Evolutionary conservation across 306 rosid species (phyloP).

Genomic region (Astragalus glycyphyllos): DNA sequence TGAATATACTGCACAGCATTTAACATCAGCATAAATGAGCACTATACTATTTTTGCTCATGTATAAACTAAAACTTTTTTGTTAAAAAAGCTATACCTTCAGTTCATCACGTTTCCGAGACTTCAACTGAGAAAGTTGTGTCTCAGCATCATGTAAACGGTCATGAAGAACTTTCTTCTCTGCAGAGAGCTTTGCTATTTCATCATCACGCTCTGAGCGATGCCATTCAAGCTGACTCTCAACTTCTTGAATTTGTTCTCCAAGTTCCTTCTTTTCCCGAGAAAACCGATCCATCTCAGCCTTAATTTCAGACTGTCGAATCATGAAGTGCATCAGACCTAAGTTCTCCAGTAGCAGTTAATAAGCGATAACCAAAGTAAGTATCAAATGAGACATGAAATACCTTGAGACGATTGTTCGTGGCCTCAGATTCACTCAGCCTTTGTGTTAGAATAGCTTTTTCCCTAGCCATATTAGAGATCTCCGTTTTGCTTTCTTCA

Average conservation of each 20-base stretch:
- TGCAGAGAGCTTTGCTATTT: conserved; percentile 63
- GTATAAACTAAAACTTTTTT: conserved; percentile 6
- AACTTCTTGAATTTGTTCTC: conserved; percentile 77
- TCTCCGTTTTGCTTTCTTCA: conserved; percentile 79
- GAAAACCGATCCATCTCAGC: conserved; percentile 83
- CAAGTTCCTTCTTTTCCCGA: conserved; percentile 89
- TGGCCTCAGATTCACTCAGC: conserved; percentile 82
- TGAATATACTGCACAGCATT: conserved; percentile 5
- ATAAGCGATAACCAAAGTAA: conserved; percentile 53
- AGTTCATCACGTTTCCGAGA: conserved; percentile 95
- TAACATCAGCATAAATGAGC: conserved; percentile 24
- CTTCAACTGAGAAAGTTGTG: conserved; percentile 85
- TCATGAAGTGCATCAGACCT: conserved; percentile 53
- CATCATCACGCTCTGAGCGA: conserved; percentile 96
- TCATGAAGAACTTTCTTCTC: conserved; percentile 94
- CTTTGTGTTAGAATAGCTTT: conserved; percentile 70
- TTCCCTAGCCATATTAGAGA: conserved; percentile 67
- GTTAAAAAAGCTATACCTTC: conserved; percentile 60
- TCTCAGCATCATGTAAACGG: conserved; percentile 89
- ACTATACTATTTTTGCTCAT: conserved; percentile 2
- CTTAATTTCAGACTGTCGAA: conserved; percentile 92
- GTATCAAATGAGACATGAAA: conserved; percentile 56
- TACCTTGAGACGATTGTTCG: conserved; percentile 87
- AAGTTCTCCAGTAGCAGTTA: conserved; percentile 50
- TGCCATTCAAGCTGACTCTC: conserved; percentile 99